Evolutionary conservation across 345 rosid species (phyloP).

Genomic region (Heritiera littoralis): DNA sequence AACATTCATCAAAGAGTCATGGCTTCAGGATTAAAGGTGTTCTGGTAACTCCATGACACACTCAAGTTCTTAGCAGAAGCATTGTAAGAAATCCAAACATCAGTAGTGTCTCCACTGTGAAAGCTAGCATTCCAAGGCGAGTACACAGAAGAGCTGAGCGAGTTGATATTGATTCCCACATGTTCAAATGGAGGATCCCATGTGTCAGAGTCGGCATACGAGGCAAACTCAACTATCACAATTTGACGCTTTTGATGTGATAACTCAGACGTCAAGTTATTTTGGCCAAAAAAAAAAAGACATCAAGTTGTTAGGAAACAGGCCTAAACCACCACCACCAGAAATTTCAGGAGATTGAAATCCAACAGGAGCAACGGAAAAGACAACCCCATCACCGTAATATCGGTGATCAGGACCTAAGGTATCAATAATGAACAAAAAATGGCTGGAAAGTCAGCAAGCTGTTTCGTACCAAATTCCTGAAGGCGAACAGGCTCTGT

Average conservation of each 20-base stretch:
- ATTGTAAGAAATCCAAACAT: conserved; percentile 39
- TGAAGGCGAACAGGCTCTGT: conserved; percentile 23
- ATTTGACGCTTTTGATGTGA: conserved; percentile 25
- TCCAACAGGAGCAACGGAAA: conserved; percentile 37
- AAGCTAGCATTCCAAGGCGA: conserved; percentile 12
- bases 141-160: conserved; percentile 16
- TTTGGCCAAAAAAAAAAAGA: too few species aligned
- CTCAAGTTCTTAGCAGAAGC: conserved; percentile 38
- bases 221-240: conserved; percentile 41
- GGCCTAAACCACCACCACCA: conserved; percentile 42
- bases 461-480: conserved; percentile 28
- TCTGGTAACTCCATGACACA: conserved; percentile 42
- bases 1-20: too few species aligned
- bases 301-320: conserved; percentile 19
- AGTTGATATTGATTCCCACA: conserved; percentile 44
- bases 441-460: conserved; percentile 39
- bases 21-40: conserved; percentile 25
- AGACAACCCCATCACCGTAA: conserved; percentile 33
- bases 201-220: background rate
- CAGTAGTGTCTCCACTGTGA: background rate
- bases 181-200: conserved; percentile 41
- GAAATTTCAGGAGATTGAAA: conserved; percentile 35
- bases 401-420: rapidly evolving
- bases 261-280: background rate
- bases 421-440: conserved; percentile 35